These are phyloP conservation scores for Debaryomyces coudertii DNA, from an alignment of 1,139 yeast genomes.

Conservation along the genomic window DNA sequence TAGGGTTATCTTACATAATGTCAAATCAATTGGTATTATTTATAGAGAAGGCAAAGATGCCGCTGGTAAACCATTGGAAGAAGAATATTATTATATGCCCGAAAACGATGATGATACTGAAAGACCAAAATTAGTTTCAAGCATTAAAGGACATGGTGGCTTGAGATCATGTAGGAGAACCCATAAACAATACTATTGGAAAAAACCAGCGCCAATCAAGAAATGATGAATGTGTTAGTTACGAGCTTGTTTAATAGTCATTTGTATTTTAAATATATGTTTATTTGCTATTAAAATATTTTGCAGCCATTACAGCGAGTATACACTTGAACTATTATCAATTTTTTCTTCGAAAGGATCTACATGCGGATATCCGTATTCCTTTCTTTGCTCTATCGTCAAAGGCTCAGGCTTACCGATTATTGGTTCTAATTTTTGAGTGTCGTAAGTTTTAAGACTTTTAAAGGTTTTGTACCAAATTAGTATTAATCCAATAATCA, in stretches of 20 bases:
- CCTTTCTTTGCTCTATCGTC: conserved; percentile 27
- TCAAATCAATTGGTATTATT: conserved; percentile 77
- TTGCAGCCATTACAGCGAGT: conserved; percentile 11
- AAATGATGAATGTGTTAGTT: conserved; percentile 21
- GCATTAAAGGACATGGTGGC: conserved; percentile 79
- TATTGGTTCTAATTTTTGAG: conserved; percentile 12
- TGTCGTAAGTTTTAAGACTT: not conserved
- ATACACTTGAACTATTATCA: conserved; percentile 14
- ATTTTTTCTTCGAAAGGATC: conserved; percentile 19
- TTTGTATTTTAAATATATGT: conserved; percentile 7
- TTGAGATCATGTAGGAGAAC: conserved; percentile 89
- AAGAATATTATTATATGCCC: conserved; percentile 87
- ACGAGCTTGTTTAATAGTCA: not conserved
- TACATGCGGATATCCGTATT: conserved; percentile 36
- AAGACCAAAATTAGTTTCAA: conserved; percentile 70
- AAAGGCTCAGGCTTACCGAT: conserved; percentile 37
- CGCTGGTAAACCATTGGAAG: conserved; percentile 91
- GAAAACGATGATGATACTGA: conserved; percentile 76
- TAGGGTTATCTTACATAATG: conserved; percentile 51
- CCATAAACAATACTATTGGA: conserved; percentile 92
- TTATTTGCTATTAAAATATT: conserved; percentile 5
- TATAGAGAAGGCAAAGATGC: conserved; percentile 92
- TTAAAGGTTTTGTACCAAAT: conserved; percentile 13
- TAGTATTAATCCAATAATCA: conserved; percentile 39
- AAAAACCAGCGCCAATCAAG: conserved; percentile 63